Conservation (phyloP, 225 moss, liverwort and hornwort genomes). For the Lunularia cruciata region DNA sequence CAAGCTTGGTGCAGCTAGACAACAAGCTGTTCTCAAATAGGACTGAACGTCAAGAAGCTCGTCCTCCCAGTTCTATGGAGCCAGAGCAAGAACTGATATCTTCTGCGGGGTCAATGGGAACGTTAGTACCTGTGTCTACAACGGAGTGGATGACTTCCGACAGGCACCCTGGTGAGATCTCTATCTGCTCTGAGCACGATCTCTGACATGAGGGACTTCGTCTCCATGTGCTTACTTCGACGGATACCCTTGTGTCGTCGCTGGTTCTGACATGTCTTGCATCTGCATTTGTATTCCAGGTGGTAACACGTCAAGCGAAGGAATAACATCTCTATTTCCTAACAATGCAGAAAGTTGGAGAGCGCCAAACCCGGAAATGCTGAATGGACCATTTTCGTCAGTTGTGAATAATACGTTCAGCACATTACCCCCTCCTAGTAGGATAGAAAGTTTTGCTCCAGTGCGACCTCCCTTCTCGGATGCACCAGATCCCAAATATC, state of each 20-base stretch:
- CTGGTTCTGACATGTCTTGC: background rate
- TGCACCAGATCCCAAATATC: conserved; percentile 6
- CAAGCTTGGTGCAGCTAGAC: conserved; percentile 26
- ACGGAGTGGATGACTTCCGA: conserved; percentile 1
- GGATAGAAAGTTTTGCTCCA: conserved; percentile 21
- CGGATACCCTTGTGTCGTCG: background rate
- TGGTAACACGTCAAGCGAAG: conserved; percentile 24
- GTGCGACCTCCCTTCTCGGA: conserved; percentile 12
- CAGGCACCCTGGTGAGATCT: conserved; percentile 21
- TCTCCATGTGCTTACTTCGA: background rate
- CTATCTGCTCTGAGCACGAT: background rate
- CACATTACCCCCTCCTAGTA: conserved; percentile 10
- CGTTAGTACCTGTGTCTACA: conserved; percentile 7
- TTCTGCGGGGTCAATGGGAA: conserved; percentile 3
- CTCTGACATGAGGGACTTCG: background rate
- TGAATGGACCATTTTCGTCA: conserved; percentile 6
- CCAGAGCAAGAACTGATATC: conserved; percentile 28
- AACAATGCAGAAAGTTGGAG: conserved; percentile 12
- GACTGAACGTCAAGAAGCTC: conserved; percentile 19
- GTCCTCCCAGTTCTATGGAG: conserved; percentile 21
- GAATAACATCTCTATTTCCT: background rate
- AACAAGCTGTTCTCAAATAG: conserved; percentile 31
- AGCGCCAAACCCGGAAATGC: conserved; percentile 14
- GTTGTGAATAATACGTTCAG: conserved; percentile 17
- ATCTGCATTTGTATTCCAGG: conserved; percentile 26